Evolutionary conservation across 768 basidiomycete genomes (phyloP), one percentile per base, ranked within the genome.

Genomic region (Auricularia heimuer): DNA sequence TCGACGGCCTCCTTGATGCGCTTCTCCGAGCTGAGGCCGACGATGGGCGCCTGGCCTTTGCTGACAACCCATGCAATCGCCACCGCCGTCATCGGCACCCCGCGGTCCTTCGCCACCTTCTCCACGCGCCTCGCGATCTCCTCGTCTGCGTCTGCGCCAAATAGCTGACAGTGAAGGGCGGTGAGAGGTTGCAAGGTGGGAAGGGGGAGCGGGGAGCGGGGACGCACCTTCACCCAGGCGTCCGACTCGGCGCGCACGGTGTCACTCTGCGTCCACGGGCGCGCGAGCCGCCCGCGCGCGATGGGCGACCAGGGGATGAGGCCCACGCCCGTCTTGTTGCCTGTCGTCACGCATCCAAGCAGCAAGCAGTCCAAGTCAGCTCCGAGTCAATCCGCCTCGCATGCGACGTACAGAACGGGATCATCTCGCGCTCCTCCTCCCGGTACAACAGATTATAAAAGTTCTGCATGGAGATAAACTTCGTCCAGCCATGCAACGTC

Each of bases 391-490:
- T n/a, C n/a, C n/a, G n/a, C n/a, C n/a, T n/a, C n/a, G n/a, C n/a
- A n/a, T n/a, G n/a, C 12, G 33, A 54, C n/a, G 24, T 18, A 39
- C 56, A 64, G 72, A 73, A 76, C 2, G 86, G 86, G 68, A 85
- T 82, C 83, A 85, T 84, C 68, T 84, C 83, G 1, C 83, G 75
- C 69, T 85, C 85, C 69, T 88, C 86, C 70, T 88, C 87, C 16
- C 86, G 76, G 68, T 88, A 88, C 12, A 84, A 69, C 8, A 85
- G 72, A 65, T 75, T 83, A 71, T 88, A 82, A 65, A 85, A 83
- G 69, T 88, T 88, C 71, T 88, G 86, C 85, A 87, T 85, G 0
- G 83, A 83, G 70, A 87, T 84, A 73, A 88, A 87, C 34, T 73
- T 70, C 4, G 73, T 73, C 29, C 74, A 68, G 21, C 68, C 67